phyloP scores from a whole-genome alignment of 257 asterid genomes.

The Prunella vulgaris region DNA sequence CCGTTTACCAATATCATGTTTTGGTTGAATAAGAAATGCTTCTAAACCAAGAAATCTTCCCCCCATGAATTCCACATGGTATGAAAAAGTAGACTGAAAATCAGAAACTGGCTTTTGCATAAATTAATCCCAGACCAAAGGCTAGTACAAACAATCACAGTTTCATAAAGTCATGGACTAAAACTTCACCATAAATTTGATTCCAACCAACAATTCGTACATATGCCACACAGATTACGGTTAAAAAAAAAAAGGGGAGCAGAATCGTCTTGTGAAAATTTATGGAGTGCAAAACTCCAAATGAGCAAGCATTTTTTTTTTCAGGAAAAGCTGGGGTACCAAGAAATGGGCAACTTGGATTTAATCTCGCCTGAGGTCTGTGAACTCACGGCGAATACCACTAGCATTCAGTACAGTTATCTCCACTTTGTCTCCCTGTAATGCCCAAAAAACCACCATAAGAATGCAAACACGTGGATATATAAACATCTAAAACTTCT shows the following conservation, averaged over 20 bases:
- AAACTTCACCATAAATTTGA: not conserved
- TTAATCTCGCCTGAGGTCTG: constrained; percentile 72
- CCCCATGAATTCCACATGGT: no score
- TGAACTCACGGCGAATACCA: constrained; percentile 57
- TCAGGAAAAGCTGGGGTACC: not conserved
- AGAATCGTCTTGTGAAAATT: not conserved
- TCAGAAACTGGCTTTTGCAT: not conserved
- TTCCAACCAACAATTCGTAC: not conserved
- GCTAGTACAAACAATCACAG: not conserved
- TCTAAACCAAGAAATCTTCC: no score
- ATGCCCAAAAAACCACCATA: not conserved
- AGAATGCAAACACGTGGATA: not conserved
- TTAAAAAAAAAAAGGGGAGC: constrained; percentile 1
- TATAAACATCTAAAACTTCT: not conserved
- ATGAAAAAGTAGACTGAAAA: not conserved
- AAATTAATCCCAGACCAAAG: not conserved
- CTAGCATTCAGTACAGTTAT: constrained; percentile 51
- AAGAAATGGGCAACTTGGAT: constrained; percentile 9
- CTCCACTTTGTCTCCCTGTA: constrained; percentile 83
- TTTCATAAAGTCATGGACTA: not conserved
- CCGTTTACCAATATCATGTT: not conserved
- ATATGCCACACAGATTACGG: not conserved
- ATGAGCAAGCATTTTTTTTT: not conserved
- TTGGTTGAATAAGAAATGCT: not conserved
- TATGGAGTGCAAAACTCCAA: not conserved